Conservation (phyloP, 352 stramenopile genomes). For the Peronosclerospora sorghi region DNA sequence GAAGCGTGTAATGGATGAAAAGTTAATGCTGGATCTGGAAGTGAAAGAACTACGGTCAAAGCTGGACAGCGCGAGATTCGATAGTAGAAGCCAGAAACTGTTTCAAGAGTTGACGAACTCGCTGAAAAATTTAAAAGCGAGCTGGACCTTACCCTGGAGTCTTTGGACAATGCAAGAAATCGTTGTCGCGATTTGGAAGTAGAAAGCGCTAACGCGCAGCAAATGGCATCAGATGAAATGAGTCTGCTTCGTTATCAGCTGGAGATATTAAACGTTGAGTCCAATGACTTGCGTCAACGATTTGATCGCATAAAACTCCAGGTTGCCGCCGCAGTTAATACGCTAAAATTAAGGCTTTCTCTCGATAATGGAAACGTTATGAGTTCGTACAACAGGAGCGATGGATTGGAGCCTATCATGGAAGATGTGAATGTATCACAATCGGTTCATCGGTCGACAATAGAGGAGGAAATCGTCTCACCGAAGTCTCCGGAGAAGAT, state of each 20-base stretch:
- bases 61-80: too few species aligned
- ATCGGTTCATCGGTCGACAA: slow-evolving; percentile 9
- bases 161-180: slow-evolving; percentile 12
- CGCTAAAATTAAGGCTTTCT: too few species aligned
- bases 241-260: slow-evolving; percentile 17
- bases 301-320: slow-evolving; percentile 15
- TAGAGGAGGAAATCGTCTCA: slow-evolving; percentile 15
- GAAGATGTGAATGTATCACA: slow-evolving; percentile 10
- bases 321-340: slow-evolving; percentile 16
- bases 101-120: background rate
- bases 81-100: background rate
- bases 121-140: slow-evolving; percentile 13
- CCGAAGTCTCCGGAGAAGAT: slow-evolving; percentile 2
- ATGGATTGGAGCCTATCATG: slow-evolving; percentile 7
- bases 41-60: slow-evolving; percentile 25
- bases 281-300: slow-evolving; percentile 1
- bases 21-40: slow-evolving; percentile 32
- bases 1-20: slow-evolving; percentile 21
- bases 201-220: slow-evolving; percentile 13
- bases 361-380: slow-evolving; percentile 1
- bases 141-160: slow-evolving; percentile 10
- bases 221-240: slow-evolving; percentile 25
- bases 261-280: slow-evolving; percentile 14
- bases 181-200: slow-evolving; percentile 10
- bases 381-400: slow-evolving; percentile 1